These are phyloP conservation scores for Malbranchea cinnamomea DNA, from an alignment of 2,329 filamentous ascomycete genomes.

Conservation along the genomic window DNA sequence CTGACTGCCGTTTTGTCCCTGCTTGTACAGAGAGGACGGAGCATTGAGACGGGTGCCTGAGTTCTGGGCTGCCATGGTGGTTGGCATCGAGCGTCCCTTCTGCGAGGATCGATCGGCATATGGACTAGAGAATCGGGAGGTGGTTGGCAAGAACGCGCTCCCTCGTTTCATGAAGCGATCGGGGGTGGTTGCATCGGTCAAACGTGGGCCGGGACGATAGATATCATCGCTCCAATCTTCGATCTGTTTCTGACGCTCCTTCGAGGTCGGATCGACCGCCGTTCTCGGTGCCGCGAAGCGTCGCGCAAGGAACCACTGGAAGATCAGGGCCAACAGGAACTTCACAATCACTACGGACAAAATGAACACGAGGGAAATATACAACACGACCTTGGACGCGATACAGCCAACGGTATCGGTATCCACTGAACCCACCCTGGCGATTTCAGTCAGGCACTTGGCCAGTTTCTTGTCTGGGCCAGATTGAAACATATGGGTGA, in stretches of 20 bases:
- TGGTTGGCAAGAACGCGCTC: slow-evolving; percentile 78
- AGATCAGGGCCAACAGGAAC: slow-evolving; percentile 76
- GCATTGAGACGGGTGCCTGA: slow-evolving; percentile 51
- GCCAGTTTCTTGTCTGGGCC: slow-evolving; percentile 65
- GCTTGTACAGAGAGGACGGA: slow-evolving; percentile 55
- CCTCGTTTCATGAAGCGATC: slow-evolving; percentile 66
- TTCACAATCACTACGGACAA: slow-evolving; percentile 73
- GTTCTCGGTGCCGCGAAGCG: slow-evolving; percentile 76
- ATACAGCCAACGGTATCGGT: slow-evolving; percentile 96
- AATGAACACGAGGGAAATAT: slow-evolving; percentile 84
- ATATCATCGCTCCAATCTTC: slow-evolving; percentile 98
- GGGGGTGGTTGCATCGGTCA: slow-evolving; percentile 59
- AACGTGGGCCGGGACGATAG: slow-evolving; percentile 72
- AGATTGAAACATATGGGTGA: slow-evolving; percentile 76
- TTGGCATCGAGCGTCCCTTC: slow-evolving; percentile 46
- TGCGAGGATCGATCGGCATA: slow-evolving; percentile 52
- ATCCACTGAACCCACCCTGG: slow-evolving; percentile 90
- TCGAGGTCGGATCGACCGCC: slow-evolving; percentile 63
- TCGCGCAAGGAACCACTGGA: slow-evolving; percentile 91
- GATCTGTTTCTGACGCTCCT: slow-evolving; percentile 80
- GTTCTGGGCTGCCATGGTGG: slow-evolving; percentile 89
- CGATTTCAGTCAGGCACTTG: slow-evolving; percentile 79
- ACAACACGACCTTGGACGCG: slow-evolving; percentile 90
- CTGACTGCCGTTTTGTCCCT: slow-evolving; percentile 40
- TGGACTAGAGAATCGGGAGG: slow-evolving; percentile 84